phyloP scores from a whole-genome alignment of 345 rosid genomes.

The Syzygium grande region DNA sequence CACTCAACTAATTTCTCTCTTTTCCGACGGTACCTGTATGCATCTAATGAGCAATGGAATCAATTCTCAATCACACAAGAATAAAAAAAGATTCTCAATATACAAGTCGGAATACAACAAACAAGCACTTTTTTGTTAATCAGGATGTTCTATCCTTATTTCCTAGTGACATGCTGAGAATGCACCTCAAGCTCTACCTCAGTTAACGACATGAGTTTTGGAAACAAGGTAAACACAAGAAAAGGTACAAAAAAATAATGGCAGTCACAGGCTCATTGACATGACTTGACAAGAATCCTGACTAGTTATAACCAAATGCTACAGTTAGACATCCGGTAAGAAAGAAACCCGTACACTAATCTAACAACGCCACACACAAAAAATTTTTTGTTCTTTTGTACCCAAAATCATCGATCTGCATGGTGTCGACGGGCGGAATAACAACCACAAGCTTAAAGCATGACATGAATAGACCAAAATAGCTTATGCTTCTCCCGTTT shows the following conservation, averaged over 20 bases:
- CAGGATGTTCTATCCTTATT: background rate
- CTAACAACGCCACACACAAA: accelerated
- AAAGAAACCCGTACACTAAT: background rate
- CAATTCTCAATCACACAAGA: background rate
- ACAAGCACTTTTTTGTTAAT: background rate
- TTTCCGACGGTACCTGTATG: slow-evolving; percentile 59
- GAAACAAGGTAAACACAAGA: background rate
- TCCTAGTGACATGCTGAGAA: background rate
- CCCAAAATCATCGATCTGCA: background rate
- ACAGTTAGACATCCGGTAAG: background rate
- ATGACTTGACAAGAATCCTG: background rate
- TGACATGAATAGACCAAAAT: too few relatives aligned
- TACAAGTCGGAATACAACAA: background rate
- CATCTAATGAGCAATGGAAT: background rate
- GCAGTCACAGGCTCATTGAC: accelerated
- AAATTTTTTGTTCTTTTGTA: background rate
- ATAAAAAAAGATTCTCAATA: background rate
- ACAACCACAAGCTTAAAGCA: too few relatives aligned
- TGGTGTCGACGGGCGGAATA: too few relatives aligned
- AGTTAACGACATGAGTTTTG: background rate
- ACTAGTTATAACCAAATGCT: background rate
- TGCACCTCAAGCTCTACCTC: background rate
- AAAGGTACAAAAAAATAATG: too few relatives aligned
- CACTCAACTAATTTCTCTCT: slow-evolving; percentile 60
- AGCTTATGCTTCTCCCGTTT: too few relatives aligned